phyloP scores from a whole-genome alignment of 257 asterid species.

The Orobanche coerulescens region DNA sequence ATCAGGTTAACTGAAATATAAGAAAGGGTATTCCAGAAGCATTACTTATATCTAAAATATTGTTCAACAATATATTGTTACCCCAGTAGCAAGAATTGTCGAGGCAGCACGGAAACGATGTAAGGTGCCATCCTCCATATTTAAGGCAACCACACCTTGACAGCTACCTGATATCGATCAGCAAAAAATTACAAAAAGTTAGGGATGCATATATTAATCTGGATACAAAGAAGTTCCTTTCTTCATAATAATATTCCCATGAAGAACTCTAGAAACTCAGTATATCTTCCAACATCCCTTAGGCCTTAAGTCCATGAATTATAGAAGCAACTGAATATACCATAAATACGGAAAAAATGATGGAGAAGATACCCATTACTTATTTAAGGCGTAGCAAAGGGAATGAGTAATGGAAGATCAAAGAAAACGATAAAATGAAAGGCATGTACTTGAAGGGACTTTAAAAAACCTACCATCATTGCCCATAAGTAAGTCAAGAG shows the following conservation, averaged over 20 bases:
- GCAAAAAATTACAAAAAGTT: conserved; percentile 4
- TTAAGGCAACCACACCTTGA: conserved; percentile 79
- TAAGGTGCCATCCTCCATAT: conserved; percentile 95
- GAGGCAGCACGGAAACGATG: conserved; percentile 85
- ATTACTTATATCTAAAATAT: conserved; percentile 4
- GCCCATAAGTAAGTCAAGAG: conserved; percentile 77
- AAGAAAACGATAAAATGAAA: conserved; percentile 11
- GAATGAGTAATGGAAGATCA: conserved; percentile 20
- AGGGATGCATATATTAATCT: neutral
- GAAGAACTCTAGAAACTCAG: conserved; percentile 5
- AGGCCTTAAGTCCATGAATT: neutral
- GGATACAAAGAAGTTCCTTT: neutral
- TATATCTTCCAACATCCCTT: neutral
- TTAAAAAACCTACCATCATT: conserved; percentile 57
- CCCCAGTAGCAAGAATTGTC: conserved; percentile 97
- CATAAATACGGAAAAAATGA: conserved; percentile 5
- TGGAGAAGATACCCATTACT: conserved; percentile 5
- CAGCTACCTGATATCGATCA: conserved; percentile 34
- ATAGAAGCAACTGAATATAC: neutral
- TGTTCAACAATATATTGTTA: conserved; percentile 24
- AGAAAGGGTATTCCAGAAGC: conserved; percentile 5
- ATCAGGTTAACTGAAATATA: conserved; percentile 9
- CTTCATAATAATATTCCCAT: neutral
- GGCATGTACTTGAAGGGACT: conserved; percentile 5
- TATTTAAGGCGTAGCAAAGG: conserved; percentile 11